phyloP scores from a whole-genome alignment of 179 eudicot genomes.

The Amaranthus tricolor region DNA sequence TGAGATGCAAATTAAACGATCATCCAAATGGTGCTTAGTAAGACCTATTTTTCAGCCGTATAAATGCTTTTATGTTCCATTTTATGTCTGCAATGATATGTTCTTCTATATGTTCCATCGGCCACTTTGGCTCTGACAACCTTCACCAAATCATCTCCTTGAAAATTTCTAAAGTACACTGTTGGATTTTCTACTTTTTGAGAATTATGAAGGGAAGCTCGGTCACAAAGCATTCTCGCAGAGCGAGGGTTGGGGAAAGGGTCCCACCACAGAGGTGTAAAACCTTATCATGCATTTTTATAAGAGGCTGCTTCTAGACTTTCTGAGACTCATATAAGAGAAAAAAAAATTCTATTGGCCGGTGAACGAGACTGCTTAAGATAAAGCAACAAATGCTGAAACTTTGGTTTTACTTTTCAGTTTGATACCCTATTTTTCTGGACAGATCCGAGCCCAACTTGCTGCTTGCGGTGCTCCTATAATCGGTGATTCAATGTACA shows the following conservation, averaged over 20 bases:
- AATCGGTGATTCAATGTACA: conserved; percentile 90
- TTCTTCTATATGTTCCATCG: not conserved
- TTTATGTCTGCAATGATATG: not conserved
- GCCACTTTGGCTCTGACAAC: not conserved
- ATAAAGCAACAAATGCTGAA: not conserved
- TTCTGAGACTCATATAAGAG: too few species aligned
- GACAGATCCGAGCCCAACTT: conserved; percentile 87
- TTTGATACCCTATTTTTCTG: not conserved
- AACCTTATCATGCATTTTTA: too few species aligned
- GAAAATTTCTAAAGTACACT: not conserved
- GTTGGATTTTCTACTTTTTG: too few species aligned
- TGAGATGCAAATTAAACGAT: not conserved
- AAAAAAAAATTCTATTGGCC: not conserved
- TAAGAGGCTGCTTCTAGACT: too few species aligned
- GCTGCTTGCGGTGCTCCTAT: conserved; percentile 91
- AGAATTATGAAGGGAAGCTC: too few species aligned
- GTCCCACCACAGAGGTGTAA: too few species aligned
- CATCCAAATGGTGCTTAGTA: not conserved
- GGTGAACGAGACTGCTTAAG: not conserved
- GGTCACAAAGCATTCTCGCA: too few species aligned
- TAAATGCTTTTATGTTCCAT: not conserved
- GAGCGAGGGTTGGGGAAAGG: too few species aligned
- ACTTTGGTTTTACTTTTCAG: not conserved
- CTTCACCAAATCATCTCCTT: not conserved
- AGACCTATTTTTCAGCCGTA: not conserved